These are phyloP conservation scores for Monilinia fructigena DNA, from an alignment of 2,329 filamentous ascomycete genomes.

Conservation along the genomic window DNA sequence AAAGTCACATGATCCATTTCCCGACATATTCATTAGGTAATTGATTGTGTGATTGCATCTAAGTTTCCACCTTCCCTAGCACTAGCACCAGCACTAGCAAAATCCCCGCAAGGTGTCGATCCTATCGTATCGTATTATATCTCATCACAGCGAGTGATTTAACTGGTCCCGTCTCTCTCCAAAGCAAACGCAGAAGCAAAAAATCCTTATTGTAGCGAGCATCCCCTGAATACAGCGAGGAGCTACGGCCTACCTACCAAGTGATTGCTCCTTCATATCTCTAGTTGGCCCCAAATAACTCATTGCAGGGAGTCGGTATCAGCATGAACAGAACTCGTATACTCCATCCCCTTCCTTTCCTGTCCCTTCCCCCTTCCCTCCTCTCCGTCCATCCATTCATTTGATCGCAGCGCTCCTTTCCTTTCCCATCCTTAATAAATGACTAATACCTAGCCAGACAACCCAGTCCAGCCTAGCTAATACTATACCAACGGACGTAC, in stretches of 20 bases:
- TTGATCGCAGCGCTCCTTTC: neutral
- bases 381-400: neutral
- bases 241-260: neutral
- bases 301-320: neutral
- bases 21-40: too few species aligned
- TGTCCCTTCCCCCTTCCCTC: neutral
- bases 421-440: too few species aligned
- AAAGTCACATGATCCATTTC: too few species aligned
- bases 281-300: neutral
- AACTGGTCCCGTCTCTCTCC: too few species aligned
- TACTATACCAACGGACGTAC: conserved; percentile 4
- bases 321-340: neutral
- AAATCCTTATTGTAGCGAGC: neutral
- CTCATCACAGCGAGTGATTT: neutral
- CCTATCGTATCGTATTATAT: neutral
- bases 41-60: too few species aligned
- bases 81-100: neutral
- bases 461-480: neutral
- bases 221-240: too few species aligned
- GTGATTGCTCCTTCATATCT: neutral
- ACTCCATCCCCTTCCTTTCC: neutral
- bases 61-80: too few species aligned
- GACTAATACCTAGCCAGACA: neutral
- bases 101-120: neutral
- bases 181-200: neutral